Percentiles rank a stretch among this genome's conserved stretches.
phyloP scores from a whole-genome alignment of 129 eudicot species.

The Tagetes erecta region DNA sequence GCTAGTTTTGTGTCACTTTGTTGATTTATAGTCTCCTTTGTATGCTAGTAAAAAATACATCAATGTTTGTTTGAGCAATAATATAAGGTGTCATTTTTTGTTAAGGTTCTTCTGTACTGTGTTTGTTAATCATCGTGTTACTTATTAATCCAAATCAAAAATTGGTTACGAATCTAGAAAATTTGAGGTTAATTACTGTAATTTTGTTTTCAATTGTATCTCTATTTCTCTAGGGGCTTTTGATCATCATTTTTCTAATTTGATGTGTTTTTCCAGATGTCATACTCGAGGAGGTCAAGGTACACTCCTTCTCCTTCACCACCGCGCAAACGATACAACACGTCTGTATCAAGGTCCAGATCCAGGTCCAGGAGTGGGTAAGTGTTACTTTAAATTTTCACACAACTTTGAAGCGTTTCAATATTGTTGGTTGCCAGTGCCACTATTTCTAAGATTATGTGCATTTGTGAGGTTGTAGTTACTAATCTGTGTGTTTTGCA shows the following conservation, averaged over 20 bases:
- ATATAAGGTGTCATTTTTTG: neutral
- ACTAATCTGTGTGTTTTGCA: conserved; percentile 19
- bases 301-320: conserved; percentile 72
- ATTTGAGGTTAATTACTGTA: neutral
- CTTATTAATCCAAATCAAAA: neutral
- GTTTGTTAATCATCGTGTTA: neutral
- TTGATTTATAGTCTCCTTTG: conserved; percentile 6
- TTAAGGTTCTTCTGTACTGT: neutral
- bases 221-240: neutral
- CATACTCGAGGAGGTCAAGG: conserved; percentile 70
- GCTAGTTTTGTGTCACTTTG: neutral
- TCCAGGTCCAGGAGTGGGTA: conserved; percentile 64
- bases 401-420: neutral
- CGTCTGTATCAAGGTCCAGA: conserved; percentile 63
- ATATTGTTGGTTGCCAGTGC: too few relatives aligned
- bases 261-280: conserved; percentile 48
- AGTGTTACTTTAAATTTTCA: conserved; percentile 31
- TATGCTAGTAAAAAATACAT: neutral
- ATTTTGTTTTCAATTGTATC: neutral
- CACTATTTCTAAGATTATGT: neutral
- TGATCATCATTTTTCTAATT: conserved; percentile 24
- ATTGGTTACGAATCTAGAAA: neutral
- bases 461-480: neutral
- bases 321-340: conserved; percentile 48
- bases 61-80: neutral